Evolutionary conservation across 2,329 filamentous ascomycete genomes (phyloP), one percentile per base, ranked within the genome.

Genomic region (Aspergillus sojae): DNA sequence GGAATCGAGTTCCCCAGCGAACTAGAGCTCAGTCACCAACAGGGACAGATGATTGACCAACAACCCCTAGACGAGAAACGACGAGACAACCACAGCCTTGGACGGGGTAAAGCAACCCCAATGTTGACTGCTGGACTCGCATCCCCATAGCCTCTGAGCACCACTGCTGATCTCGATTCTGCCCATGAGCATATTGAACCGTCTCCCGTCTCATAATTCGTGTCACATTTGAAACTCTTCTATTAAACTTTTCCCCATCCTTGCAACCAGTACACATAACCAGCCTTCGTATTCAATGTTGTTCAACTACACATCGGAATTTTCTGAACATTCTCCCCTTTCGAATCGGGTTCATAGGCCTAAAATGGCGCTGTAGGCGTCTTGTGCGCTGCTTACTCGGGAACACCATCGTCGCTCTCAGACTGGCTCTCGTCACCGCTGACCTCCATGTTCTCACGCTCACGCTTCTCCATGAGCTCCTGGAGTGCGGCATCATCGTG

Each of bases 391-490:
- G 28, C 66, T 75, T 78, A 78, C 67, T 78, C 86, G 41, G 88
- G 87, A 68, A 89, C 86, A 77, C 92, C 93, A 78, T 97, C 95
- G 76, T 98, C 95, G 77, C 93, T 97, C 81, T 96, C 94, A 77
- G 92, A 96, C 79, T 93, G 86, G 78, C 94, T 95, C 85, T 99
- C 95, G 78, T 99, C 96, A 75, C 95, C 95, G 79, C 93, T 97
- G 75, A 99, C 93, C 80, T 99, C 93, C 78, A 93, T 92, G 81
- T 99, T 99, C 87, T 98, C 94, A 70, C 93, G 90, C 85, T 97
- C 95, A 70, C 92, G 90, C 89, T 98, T 97, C 86, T 98, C 95
- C 95, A 99, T 99, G 69, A 99, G 87, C 58, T 94, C 95, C 80
- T 97, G 93, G 69, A 99, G 85, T 81, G 97, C 94, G 30, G 94